Evolutionary conservation across 306 rosid species (phyloP).

Genomic region (Begonia fuchsioides): DNA sequence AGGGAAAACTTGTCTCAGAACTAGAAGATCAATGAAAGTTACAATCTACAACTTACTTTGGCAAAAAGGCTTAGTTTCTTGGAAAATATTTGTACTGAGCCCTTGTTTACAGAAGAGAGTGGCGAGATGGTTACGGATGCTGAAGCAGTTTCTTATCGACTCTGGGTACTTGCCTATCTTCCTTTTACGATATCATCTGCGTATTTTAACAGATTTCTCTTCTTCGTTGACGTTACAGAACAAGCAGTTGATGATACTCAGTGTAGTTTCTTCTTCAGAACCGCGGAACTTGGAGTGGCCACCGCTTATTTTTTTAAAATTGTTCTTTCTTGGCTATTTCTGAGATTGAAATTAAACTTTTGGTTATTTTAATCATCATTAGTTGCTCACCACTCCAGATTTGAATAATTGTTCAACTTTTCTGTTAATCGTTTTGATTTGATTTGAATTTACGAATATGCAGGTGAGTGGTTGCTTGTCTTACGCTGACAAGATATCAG

Average conservation of each 20-base stretch:
- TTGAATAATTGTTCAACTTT: no score
- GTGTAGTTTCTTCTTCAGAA: no score
- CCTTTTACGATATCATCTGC: neutral
- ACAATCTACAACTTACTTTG: conserved; percentile 39
- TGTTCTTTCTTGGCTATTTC: no score
- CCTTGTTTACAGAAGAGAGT: conserved; percentile 26
- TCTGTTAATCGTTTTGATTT: neutral
- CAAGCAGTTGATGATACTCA: no score
- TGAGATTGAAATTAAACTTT: no score
- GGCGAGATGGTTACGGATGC: conserved; percentile 43
- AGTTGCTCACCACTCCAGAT: no score
- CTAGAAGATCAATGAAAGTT: conserved; percentile 46
- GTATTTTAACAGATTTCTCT: no score
- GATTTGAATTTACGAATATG: conserved; percentile 7
- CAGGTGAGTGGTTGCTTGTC: conserved; percentile 94
- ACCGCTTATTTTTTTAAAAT: no score
- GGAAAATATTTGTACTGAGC: conserved; percentile 47
- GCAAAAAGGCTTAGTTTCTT: conserved; percentile 51
- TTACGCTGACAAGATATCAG: conserved; percentile 77
- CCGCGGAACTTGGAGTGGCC: no score
- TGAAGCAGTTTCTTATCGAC: conserved; percentile 74
- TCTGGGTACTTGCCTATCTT: conserved; percentile 47
- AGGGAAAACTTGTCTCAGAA: conserved; percentile 21
- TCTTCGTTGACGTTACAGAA: no score
- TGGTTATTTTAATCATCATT: no score